Base-by-base conservation (phyloP, 192 early-diverging fungal genomes). In the Rhizophagus sp. region DNA sequence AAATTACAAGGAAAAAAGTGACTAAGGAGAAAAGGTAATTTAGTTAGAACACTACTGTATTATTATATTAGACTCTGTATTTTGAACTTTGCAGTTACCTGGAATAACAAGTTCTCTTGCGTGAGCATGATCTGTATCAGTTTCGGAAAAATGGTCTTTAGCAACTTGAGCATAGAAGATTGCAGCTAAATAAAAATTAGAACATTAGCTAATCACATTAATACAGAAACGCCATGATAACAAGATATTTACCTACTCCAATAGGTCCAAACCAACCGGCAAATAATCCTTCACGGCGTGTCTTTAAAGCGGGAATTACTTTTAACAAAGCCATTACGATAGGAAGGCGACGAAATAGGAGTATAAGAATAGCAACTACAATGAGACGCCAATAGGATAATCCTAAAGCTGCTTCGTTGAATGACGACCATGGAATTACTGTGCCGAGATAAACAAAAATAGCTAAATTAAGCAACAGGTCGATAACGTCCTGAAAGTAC, bases 201-300 rank as follows among this genome's bases (percentile, higher is more conserved):
- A 57, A 6, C 52, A 19, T 65, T 30, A 64, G 0, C 22, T 27
- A 25, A 12, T 65, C 10, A 47, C 2, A 47, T 36, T 36, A 4
- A 10, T 65, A 65, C 12, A 27, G 11, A 65, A 24, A 27, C 11
- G 4, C 11, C 4, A 11, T 64, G 1, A 64, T 65, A 0, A 27
- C 3, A 65, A 12, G 12, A 30, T 65, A 65, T 27, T 5, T 13
- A 52, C 88, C 86, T 1, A 90, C 87, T 25, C 85, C 85, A 19
- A 97, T 94, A 4, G 96, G 96, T 0, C 96, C 96, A 81, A 97
- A 97, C 95, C 94, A 97, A 1, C 95, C 95, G 2, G 91, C 89
- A 81, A 95, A 96, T 9, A 94, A 13, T 17, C 44, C 94, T 78
- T 96, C 93, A 8, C 89, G 88, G 81, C 84, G 88, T 11, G 85